phyloP scores from a whole-genome alignment of 2,329 filamentous ascomycete species.

The Nemania diffusa region DNA sequence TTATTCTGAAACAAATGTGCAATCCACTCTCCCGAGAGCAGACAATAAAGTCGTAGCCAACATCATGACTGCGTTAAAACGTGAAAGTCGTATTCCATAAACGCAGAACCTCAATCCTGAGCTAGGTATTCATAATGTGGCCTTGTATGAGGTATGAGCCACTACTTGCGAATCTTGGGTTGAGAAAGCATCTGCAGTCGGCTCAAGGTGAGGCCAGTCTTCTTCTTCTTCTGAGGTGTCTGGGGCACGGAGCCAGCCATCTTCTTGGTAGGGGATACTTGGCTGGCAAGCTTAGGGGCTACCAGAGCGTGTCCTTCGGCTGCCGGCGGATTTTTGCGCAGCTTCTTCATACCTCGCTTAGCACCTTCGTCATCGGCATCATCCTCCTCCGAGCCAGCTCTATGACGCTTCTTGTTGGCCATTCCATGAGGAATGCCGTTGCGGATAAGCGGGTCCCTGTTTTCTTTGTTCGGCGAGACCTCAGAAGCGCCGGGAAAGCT shows the following conservation, averaged over 20 bases:
- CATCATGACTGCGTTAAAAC: conserved; percentile 17
- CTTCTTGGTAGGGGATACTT: conserved; percentile 52
- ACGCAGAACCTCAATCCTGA: conserved; percentile 17
- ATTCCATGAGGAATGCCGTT: conserved; percentile 69
- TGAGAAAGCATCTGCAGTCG: conserved; percentile 70
- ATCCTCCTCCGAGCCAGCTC: conserved; percentile 67
- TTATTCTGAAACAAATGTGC: background rate
- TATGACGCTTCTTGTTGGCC: conserved; percentile 72
- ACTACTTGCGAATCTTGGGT: conserved; percentile 66
- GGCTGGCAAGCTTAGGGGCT: conserved; percentile 58
- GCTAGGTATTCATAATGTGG: conserved; percentile 1
- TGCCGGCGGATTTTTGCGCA: conserved; percentile 59
- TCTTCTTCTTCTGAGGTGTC: conserved; percentile 65
- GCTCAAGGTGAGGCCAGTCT: conserved; percentile 63
- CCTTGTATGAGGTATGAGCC: background rate
- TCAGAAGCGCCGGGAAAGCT: conserved; percentile 58
- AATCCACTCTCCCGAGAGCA: background rate
- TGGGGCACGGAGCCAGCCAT: conserved; percentile 29
- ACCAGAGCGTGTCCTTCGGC: conserved; percentile 64
- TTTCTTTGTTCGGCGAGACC: conserved; percentile 48
- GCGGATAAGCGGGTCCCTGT: conserved; percentile 49
- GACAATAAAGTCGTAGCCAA: background rate
- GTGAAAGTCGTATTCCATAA: conserved; percentile 18
- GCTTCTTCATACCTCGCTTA: conserved; percentile 67
- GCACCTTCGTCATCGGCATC: conserved; percentile 58